Evolutionary conservation across 1,284 basidiomycete genomes (phyloP), one percentile per base, ranked within the genome.

Genomic region (Apiotrichum akiyoshidainum): DNA sequence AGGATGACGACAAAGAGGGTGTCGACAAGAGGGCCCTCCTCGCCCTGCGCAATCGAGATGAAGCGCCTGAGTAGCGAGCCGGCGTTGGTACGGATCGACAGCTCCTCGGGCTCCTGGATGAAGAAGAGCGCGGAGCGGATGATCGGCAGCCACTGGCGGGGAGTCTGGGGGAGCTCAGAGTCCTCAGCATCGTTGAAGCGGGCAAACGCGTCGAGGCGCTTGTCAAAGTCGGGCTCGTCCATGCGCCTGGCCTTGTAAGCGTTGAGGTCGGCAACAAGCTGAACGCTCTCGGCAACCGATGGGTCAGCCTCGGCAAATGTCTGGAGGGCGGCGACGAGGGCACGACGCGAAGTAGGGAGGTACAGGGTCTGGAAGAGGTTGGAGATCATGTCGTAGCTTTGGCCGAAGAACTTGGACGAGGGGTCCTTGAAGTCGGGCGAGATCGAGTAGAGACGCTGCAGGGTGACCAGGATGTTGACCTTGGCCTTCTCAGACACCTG

Each of bases 141-240:
- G 41, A 99, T 65, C 0, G 92, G 90, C 22, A 87, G 77, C 96
- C 95, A 99, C 44, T 70, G 64, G 48, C 67, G 61, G 2, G 66
- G 49, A 2, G 52, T 60, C 19, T 48, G 46, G 0, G 66, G 66
- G 12, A 73, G 59, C 7, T 57, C 63, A 0, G 77, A 78, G 54
- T 88, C 87, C 0, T 52, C 58, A 5, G 54, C 64, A 46, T 75
- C 73, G 74, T 92, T 95, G 54, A 99, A 79, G 12, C 71, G 75
- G 5, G 85, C 82, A 74, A 92, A 97, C 0, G 91, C 93, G 1
- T 78, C 75, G 16, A 99, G 81, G 3, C 95, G 88, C 47, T 84
- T 83, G 63, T 97, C 91, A 68, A 97, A 97, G 74, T 99, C 92
- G 1, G 92, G 90, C 73, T 99, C 93, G 54, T 96, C 92, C 41